phyloP scores from a whole-genome alignment of 371 early-diverging fungal genomes.

The Lichtheimia ornata region DNA sequence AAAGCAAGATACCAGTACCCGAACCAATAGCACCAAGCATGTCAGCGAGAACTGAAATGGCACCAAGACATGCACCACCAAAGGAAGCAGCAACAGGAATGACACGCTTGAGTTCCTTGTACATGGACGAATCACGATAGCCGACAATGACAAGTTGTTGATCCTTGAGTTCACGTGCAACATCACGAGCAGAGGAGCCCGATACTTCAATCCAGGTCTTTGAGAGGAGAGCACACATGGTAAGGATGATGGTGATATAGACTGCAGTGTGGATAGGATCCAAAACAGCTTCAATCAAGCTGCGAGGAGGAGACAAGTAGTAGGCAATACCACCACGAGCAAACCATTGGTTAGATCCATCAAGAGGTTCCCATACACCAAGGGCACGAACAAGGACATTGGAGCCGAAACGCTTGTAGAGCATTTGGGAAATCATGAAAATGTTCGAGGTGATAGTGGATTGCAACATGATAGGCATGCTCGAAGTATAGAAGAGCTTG shows the following conservation, averaged over 20 bases:
- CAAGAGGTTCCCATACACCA: slow-evolving; percentile 96
- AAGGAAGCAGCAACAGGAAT: slow-evolving; percentile 96
- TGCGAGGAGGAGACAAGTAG: slow-evolving; percentile 96
- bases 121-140: slow-evolving; percentile 94
- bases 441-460: slow-evolving; percentile 95
- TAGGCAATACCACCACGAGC: slow-evolving; percentile 96
- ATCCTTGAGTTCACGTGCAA: slow-evolving; percentile 96
- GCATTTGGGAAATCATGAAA: slow-evolving; percentile 95
- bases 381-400: slow-evolving; percentile 92
- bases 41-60: slow-evolving; percentile 94
- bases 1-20: slow-evolving; percentile 99
- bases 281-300: slow-evolving; percentile 75
- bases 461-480: slow-evolving; percentile 99
- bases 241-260: slow-evolving; percentile 91
- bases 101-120: slow-evolving; percentile 97
- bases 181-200: slow-evolving; percentile 94
- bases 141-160: slow-evolving; percentile 97
- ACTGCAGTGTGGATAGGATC: slow-evolving; percentile 95
- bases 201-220: slow-evolving; percentile 99
- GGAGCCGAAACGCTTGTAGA: slow-evolving; percentile 94
- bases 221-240: slow-evolving; percentile 94
- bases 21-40: slow-evolving; percentile 95
- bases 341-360: slow-evolving; percentile 87
- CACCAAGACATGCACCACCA: slow-evolving; percentile 97
- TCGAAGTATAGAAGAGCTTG: slow-evolving; percentile 99